Conservation (phyloP, 306 rosid genomes). For the Cicer yamashitae region DNA sequence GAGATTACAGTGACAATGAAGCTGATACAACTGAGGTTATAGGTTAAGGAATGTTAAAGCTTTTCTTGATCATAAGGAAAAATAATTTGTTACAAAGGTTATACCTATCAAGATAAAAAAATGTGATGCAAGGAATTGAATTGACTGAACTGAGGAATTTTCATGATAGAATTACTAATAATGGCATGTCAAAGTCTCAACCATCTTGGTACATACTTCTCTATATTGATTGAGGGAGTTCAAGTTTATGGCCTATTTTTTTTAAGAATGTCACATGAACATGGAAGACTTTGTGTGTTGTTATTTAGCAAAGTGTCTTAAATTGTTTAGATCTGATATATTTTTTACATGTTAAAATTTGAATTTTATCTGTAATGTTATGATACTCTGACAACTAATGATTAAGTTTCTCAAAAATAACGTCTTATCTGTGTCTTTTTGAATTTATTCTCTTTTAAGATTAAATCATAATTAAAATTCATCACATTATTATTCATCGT, state of each 20-base stretch:
- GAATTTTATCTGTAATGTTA: slow-evolving; percentile 43
- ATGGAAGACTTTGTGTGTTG: slow-evolving; percentile 49
- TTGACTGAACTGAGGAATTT: slow-evolving; percentile 29
- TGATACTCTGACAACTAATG: slow-evolving; percentile 43
- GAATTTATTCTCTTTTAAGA: background rate
- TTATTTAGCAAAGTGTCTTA: slow-evolving; percentile 36
- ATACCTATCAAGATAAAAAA: slow-evolving; percentile 38
- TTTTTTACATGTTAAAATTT: slow-evolving; percentile 41
- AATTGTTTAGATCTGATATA: slow-evolving; percentile 45
- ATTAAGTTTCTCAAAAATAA: slow-evolving; percentile 45
- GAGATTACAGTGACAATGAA: slow-evolving; percentile 91
- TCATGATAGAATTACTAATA: slow-evolving; percentile 32
- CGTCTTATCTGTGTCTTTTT: slow-evolving; percentile 40
- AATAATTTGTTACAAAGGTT: slow-evolving; percentile 36
- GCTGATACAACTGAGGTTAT: slow-evolving; percentile 67
- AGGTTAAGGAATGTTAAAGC: slow-evolving; percentile 53
- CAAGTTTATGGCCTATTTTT: slow-evolving; percentile 45
- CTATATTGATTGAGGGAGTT: slow-evolving; percentile 33
- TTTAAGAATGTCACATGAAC: slow-evolving; percentile 49
- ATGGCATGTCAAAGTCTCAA: slow-evolving; percentile 51
- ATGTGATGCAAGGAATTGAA: slow-evolving; percentile 11
- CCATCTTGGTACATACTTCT: slow-evolving; percentile 38
- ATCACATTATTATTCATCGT: too few relatives aligned
- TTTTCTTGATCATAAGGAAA: slow-evolving; percentile 28
- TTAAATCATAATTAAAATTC: too few relatives aligned